Evolutionary conservation across 1,139 yeast species (phyloP).

Genomic region (Suhomyces bribrorum): DNA sequence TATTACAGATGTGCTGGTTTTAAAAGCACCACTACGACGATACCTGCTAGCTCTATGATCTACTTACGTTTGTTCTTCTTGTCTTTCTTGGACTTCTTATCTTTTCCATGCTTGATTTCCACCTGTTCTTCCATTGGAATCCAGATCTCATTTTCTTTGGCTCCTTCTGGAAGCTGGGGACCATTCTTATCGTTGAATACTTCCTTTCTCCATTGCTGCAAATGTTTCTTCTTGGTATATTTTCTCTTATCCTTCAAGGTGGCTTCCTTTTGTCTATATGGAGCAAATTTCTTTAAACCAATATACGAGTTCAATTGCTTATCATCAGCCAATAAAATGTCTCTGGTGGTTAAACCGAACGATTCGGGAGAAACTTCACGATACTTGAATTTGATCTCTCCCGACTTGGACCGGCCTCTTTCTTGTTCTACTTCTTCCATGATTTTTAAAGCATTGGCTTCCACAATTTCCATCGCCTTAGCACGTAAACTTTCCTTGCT

Average conservation of each 20-base stretch:
- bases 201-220: constrained; percentile 87
- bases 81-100: constrained; percentile 9
- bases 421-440: constrained; percentile 70
- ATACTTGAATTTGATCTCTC: constrained; percentile 67
- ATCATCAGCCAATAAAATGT: constrained; percentile 89
- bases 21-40: no score
- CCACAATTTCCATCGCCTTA: constrained; percentile 72
- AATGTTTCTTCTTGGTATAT: constrained; percentile 76
- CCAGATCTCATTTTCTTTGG: constrained; percentile 42
- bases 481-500: constrained; percentile 61
- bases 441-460: constrained; percentile 39
- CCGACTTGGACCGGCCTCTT: constrained; percentile 52
- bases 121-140: constrained; percentile 28
- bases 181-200: constrained; percentile 72
- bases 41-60: no score
- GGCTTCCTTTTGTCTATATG: constrained; percentile 78
- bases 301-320: constrained; percentile 77
- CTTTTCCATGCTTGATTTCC: constrained; percentile 6
- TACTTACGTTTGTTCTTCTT: constrained; percentile 1
- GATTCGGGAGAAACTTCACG: constrained; percentile 95
- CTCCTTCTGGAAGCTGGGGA: constrained; percentile 36
- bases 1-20: not conserved
- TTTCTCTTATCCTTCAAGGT: constrained; percentile 79
- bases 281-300: constrained; percentile 90
- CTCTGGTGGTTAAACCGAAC: constrained; percentile 83